Base-by-base conservation (phyloP, 1,284 basidiomycete genomes). In the Thecaphora frezii region DNA sequence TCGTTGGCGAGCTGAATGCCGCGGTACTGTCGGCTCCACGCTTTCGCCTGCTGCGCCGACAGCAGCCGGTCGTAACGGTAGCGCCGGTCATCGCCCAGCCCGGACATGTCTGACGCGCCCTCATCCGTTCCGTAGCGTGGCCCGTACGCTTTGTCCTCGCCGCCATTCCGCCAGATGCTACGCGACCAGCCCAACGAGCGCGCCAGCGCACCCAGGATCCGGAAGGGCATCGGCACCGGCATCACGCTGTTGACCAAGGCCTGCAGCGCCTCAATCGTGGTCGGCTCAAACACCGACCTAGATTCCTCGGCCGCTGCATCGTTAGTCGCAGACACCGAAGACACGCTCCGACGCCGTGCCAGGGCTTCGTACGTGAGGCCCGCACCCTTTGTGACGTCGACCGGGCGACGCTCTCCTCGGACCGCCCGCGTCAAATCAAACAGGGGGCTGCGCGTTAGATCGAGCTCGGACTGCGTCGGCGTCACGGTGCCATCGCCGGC, bases 171-270 rank as follows among this genome's bases (percentile, higher is more conserved):
- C 54, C 58, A 66, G 37, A 66, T 47, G 37, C 41, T 45, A 18
- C 33, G 33, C 2, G 51, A 54, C 63, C 63, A 66, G 19, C 63
- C 63, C 5, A 36, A 14, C 33, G 33, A 36, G 33, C 33, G 33
- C 23, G 61, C 52, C 19, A 66, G 36, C 33, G 63, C 63, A 5
- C 63, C 63, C 1, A 66, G 49, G 43, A 66, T 19, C 1, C 63
- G 51, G 44, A 66, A 52, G 0, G 63, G 63, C 54, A 66, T 66
- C 42, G 63, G 63, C 5, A 66, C 63, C 9, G 63, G 63, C 58
- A 66, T 66, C n/a, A 60, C 58, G n/a, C 54, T 66, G 28, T 66
- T 66, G 45, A 66, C 53, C 5, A 66, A 61, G n/a, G 63, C 58
- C 3, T 54, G 58, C 0, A 66, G 39, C 25, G 63, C 63, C 38